Base-by-base conservation (phyloP, 2,329 filamentous ascomycete species). In the Sclerotinia sclerotiorum region DNA sequence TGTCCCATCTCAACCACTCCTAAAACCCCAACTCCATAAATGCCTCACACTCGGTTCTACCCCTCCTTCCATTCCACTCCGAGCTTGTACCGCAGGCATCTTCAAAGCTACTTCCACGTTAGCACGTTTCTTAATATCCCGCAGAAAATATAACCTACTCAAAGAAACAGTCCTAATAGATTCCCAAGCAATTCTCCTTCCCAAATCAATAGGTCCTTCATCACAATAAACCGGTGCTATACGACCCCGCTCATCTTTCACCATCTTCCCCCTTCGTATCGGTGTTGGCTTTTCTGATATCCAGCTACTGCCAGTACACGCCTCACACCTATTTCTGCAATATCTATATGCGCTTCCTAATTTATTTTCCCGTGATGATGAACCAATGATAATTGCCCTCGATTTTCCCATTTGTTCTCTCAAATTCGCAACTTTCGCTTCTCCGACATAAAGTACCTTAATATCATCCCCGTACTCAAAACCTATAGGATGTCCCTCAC, bases 71-170 rank as follows among this genome's bases (percentile, higher is more conserved):
- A 21, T 39, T 1, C 2, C 3, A 42, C 24, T 57, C 4, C 2
- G n/a, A 5, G 2, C 6, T 2, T 35, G 13, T 7, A 57, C 2
- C 1, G 35, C 15, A 0, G 55, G 55, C 13, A 24, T 5, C 5
- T 56, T 56, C 2, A 56, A 32, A 35, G n/a, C 54, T 56, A n/a
- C 7, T 7, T 0, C 32, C 32, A n/a, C 1, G 15, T 56, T 21
- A 56, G 21, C 15, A 6, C 6, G 13, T 3, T 2, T 6, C 10
- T 11, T 21, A 5, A 21, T n/a, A 3, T 21, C 5, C 46, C 8
- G 3, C 35, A 21, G 15, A 57, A 15, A 42, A 39, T 13, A 57
- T 1, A 57, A 5, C 11, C 3, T n/a, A 51, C 48, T 51, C 55
- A 17, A 42, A 42, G 55, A 57, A 15, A 57, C 13, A 24, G 35